Evolutionary conservation across 1,284 basidiomycete genomes (phyloP).

Genomic region (Anthracocystis setariae): DNA sequence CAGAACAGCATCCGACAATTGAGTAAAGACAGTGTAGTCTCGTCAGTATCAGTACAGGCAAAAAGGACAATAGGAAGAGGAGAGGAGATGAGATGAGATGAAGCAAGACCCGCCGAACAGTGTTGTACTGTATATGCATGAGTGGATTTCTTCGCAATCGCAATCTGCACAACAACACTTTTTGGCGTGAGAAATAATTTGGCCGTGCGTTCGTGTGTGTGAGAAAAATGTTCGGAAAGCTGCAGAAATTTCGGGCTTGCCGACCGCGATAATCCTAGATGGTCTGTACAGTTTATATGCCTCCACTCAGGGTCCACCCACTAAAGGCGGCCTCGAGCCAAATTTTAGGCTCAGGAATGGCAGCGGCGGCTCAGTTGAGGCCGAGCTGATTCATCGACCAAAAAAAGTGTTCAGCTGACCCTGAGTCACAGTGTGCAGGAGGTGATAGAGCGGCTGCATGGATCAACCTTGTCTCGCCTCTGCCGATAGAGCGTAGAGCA

Average conservation of each 20-base stretch:
- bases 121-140: too few species aligned
- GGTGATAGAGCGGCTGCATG: too few species aligned
- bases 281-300: conserved; percentile 10
- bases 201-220: conserved; percentile 1
- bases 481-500: too few species aligned
- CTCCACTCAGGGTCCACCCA: conserved; percentile 30
- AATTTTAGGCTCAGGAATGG: neutral
- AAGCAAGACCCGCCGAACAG: too few species aligned
- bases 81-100: too few species aligned
- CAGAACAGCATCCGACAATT: too few species aligned
- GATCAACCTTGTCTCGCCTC: too few species aligned
- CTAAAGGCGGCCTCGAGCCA: neutral
- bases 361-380: too few species aligned
- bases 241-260: conserved; percentile 7
- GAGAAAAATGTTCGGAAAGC: neutral
- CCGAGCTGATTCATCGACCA: too few species aligned
- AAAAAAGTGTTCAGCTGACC: conserved; percentile 11
- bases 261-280: conserved; percentile 5
- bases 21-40: neutral
- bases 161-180: conserved; percentile 7
- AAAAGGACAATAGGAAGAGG: neutral
- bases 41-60: neutral
- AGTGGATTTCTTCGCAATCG: too few species aligned
- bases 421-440: neutral
- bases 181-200: neutral